Evolutionary conservation across 257 asterid genomes (phyloP), one percentile per base, ranked within the genome.

Genomic region (Petunia axillaris): DNA sequence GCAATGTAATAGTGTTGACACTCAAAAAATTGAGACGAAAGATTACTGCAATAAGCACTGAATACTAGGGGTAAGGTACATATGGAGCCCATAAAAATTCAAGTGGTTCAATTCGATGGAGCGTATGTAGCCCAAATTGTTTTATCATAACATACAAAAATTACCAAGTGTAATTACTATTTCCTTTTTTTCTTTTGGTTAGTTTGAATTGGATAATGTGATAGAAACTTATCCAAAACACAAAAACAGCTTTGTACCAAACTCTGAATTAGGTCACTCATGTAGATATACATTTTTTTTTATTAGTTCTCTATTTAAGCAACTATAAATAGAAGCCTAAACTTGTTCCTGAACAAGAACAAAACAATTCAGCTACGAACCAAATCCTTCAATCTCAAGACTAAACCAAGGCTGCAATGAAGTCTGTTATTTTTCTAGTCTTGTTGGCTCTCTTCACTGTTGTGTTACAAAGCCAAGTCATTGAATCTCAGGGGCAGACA

Each of bases 401-500:
- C 4, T 38, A 64, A 35, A 2, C 25, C n/a, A 65, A 38, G 52
- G 52, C 74, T 13, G 35, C 8, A 2, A 25, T 39, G 52, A 65
- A 39, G 40, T 65, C 3, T 6, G 36, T 65, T 65, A 35, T 39
- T 65, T 65, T 11, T 35, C 36, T 6, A 39, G 16, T 64, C 25
- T 2, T 64, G n/a, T 13, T 64, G 73, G 15, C 48, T 64, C 13
- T 64, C 73, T 35, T 38, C 39, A 58, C 43, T 39, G 55, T 84
- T 41, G 35, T 41, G 75, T 14, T 66, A 11, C 54, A 66, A 41
- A 66, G 54, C 8, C 53, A 66, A 66, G 54, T 66, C 44, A 2
- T 78, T 73, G 70, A 68, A 89, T 58, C 84, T 80, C 82, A 85
- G 83, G 14, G 83, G 59, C n/a, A 84, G 74, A 14, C 91, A 93